Evolutionary conservation across 257 asterid genomes (phyloP).

Genomic region (Ligustrum vulgare): DNA sequence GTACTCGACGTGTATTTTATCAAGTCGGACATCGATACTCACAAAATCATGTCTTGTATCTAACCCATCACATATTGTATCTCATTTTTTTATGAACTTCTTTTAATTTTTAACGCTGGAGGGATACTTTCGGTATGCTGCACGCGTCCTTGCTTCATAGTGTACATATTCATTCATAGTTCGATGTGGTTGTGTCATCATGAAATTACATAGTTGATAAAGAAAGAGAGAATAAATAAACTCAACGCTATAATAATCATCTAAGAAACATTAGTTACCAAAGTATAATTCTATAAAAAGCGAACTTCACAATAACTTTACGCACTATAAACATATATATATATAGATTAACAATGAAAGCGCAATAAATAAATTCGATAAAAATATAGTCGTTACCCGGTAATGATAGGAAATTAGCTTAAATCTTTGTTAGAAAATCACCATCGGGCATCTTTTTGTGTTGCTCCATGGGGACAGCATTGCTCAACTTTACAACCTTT

Average conservation of each 20-base stretch:
- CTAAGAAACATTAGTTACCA: too few species aligned
- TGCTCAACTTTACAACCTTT: constrained; percentile 24
- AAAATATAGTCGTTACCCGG: constrained; percentile 27
- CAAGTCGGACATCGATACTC: too few species aligned
- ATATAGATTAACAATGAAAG: constrained; percentile 20
- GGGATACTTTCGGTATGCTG: too few species aligned
- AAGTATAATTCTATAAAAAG: too few species aligned
- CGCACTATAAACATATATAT: constrained; percentile 8
- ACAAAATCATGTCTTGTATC: too few species aligned
- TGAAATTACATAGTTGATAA: neutral
- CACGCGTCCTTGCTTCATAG: too few species aligned
- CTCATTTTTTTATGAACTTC: too few species aligned
- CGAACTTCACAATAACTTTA: neutral
- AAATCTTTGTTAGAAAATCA: constrained; percentile 47
- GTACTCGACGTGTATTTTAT: too few species aligned
- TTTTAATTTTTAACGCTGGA: too few species aligned
- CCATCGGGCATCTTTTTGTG: constrained; percentile 48
- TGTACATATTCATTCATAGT: too few species aligned
- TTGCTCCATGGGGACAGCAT: constrained; percentile 52
- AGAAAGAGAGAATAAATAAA: neutral
- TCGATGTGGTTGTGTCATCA: neutral
- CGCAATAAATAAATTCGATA: neutral
- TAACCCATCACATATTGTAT: too few species aligned
- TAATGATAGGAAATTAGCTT: constrained; percentile 32
- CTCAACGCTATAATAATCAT: neutral